These are phyloP conservation scores for Escallonia rubra DNA, from an alignment of 129 eudicot species.

Conservation along the genomic window DNA sequence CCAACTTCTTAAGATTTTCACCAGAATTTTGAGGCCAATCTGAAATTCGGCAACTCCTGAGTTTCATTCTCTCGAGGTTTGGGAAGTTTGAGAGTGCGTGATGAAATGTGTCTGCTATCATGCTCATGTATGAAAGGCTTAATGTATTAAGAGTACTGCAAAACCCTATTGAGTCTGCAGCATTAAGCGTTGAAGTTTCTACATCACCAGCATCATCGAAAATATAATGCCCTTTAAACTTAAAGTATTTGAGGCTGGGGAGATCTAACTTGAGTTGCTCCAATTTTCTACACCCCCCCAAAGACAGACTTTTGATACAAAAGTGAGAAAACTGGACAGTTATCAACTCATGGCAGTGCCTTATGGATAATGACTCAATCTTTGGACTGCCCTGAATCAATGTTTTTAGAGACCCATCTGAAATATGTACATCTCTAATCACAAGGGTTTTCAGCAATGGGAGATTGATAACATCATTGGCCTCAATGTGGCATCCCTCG, in stretches of 20 bases:
- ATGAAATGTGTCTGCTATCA: background rate
- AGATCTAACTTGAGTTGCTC: background rate
- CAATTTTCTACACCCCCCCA: background rate
- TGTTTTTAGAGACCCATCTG: background rate
- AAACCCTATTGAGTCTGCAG: background rate
- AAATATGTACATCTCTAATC: background rate
- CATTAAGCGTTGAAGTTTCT: background rate
- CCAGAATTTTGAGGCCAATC: background rate
- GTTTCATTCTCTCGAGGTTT: background rate
- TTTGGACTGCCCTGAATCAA: background rate
- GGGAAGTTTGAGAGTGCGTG: background rate
- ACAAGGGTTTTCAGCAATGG: background rate
- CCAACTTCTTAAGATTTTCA: background rate
- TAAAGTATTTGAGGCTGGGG: background rate
- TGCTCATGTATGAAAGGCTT: background rate
- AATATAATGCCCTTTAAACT: background rate
- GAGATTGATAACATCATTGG: background rate
- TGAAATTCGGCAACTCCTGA: background rate
- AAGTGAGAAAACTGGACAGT: background rate
- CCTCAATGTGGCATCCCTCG: slow-evolving; percentile 1
- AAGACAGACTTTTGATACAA: background rate
- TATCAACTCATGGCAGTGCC: background rate
- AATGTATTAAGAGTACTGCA: background rate
- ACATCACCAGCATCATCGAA: background rate
- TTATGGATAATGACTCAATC: background rate